These are phyloP conservation scores for Xylaria castorea DNA, from an alignment of 495 filamentous ascomycete genomes.

Conservation along the genomic window DNA sequence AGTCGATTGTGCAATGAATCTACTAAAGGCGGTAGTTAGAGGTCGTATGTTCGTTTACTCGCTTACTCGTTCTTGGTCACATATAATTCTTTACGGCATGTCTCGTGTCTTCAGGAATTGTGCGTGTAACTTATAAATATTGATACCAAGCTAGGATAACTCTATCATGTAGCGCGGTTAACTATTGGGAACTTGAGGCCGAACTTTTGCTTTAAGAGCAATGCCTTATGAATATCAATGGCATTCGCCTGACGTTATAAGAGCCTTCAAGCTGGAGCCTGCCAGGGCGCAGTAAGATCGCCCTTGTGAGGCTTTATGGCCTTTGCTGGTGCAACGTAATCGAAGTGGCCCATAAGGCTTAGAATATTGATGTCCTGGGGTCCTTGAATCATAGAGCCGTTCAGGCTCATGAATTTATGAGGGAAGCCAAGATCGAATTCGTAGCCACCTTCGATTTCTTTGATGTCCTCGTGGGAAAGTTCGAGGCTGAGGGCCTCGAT, in stretches of 20 bases:
- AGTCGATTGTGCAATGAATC: background rate
- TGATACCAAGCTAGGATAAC: background rate
- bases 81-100: background rate
- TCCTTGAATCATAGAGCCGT: constrained; percentile 10
- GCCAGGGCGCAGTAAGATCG: constrained; percentile 15
- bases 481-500: constrained; percentile 62
- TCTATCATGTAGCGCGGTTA: background rate
- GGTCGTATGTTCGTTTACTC: background rate
- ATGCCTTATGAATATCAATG: background rate
- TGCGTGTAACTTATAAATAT: background rate
- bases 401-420: constrained; percentile 43
- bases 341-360: background rate
- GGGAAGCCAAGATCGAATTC: constrained; percentile 65
- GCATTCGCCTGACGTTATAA: background rate
- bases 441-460: constrained; percentile 62
- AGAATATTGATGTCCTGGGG: constrained; percentile 7
- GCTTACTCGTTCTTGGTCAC: background rate
- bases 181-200: background rate
- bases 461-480: constrained; percentile 60
- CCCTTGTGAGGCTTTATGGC: constrained; percentile 12
- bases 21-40: background rate
- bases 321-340: constrained; percentile 12
- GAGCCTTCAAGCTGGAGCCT: background rate
- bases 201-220: background rate
- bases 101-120: background rate